These are phyloP conservation scores for Rhododendron williamsianum DNA, from an alignment of 148 eudicot genomes.

Conservation along the genomic window DNA sequence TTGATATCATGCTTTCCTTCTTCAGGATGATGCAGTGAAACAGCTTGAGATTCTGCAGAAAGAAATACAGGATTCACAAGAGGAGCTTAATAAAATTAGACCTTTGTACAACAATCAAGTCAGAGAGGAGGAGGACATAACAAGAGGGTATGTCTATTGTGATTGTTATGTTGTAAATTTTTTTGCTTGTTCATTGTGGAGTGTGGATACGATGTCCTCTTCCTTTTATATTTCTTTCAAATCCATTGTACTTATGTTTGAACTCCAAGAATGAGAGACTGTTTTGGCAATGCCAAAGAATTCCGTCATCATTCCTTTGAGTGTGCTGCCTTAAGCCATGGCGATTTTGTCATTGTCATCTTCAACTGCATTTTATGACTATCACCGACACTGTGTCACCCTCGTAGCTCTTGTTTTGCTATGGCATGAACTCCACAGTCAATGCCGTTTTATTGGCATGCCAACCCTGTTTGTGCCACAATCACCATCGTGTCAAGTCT, in stretches of 20 bases:
- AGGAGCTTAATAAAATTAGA: slow-evolving; percentile 56
- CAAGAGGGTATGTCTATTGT: slow-evolving; percentile 53
- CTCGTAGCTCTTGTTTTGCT: background rate
- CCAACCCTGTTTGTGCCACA: background rate
- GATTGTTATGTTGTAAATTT: background rate
- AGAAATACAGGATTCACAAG: slow-evolving; percentile 62
- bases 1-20: background rate
- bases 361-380: background rate
- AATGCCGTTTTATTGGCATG: background rate
- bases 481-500: background rate
- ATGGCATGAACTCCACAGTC: background rate
- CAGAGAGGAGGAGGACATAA: slow-evolving; percentile 68
- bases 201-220: background rate
- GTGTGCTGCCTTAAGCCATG: background rate
- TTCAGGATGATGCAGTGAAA: slow-evolving; percentile 71
- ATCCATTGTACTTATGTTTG: background rate
- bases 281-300: background rate
- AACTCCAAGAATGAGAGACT: background rate
- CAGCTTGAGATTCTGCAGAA: slow-evolving; percentile 61
- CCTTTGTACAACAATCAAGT: slow-evolving; percentile 57
- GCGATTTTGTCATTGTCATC: background rate
- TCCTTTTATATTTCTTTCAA: background rate
- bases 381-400: background rate
- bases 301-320: background rate
- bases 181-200: background rate